Base-by-base conservation (phyloP, 768 basidiomycete species). In the Coprinopsis marcescibilis region DNA sequence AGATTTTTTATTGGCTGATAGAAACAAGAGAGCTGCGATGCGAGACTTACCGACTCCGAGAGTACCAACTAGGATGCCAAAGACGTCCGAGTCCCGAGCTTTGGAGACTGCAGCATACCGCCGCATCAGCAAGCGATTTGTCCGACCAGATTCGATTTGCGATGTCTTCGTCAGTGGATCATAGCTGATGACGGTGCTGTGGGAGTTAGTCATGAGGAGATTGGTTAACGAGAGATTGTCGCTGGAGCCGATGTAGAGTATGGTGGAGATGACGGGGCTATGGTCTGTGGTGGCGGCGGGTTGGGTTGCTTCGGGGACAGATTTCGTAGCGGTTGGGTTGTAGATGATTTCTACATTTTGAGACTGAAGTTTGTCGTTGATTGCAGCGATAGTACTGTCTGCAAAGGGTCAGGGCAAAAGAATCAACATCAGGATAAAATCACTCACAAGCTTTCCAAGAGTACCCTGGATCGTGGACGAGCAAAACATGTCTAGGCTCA, bases 61-160 rank as follows among this genome's bases (percentile, higher is more conserved):
- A 1, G 94, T 96, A 10, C 93, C 94, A 1, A 98, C 87, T 3
- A 98, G 80, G 36, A 98, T 92, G 1, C 94, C 96, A 52, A 96
- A 89, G 0, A 97, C 89, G 55, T 97, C 93, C 0, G 93, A 86
- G 53, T 93, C 87, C 35, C 89, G 77, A 2, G 95, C 92, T 55
- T 81, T 83, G 60, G 95, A 93, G 3, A 98, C 78, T 1, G 77
- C 69, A 2, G 83, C 87, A 51, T 97, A 96, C 12, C 96, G 81
- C 0, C 89, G 80, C 85, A 94, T 94, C 12, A 97, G 77, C 3
- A 96, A 67, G 43, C 73, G 80, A 55, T 95, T 95, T 3, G 90
- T 86, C 20, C 75, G 71, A 0, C 63, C 63, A 0, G 87, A 89
- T 52, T 89, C 81, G 13, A 84, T 59, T 10, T 70, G 67, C 0